A percentile compares a stretch with the other conserved stretches of the same genome.
phyloP scores from a whole-genome alignment of 495 filamentous ascomycete species.

The Bryoglossum gracile region DNA sequence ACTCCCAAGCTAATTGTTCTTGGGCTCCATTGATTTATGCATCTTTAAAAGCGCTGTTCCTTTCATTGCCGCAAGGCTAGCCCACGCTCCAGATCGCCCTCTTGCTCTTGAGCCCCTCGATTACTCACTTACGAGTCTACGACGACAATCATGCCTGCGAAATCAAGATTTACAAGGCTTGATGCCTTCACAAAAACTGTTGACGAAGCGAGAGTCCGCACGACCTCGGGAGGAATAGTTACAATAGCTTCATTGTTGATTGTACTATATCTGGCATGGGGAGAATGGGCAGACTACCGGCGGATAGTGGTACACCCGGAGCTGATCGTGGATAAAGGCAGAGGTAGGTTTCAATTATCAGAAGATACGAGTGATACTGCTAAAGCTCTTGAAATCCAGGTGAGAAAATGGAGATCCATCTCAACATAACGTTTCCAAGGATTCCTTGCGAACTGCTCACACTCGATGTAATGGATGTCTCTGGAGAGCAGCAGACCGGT shows the following conservation, averaged over 20 bases:
- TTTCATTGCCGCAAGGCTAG: slow-evolving; percentile 18
- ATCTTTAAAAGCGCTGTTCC: slow-evolving; percentile 11
- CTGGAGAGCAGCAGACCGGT: slow-evolving; percentile 89
- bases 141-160: slow-evolving; percentile 45
- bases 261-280: slow-evolving; percentile 82
- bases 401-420: slow-evolving; percentile 96
- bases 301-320: slow-evolving; percentile 82
- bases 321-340: slow-evolving; percentile 90
- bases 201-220: slow-evolving; percentile 93
- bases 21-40: slow-evolving; percentile 13
- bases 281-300: slow-evolving; percentile 92
- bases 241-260: slow-evolving; percentile 84
- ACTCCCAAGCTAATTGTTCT: slow-evolving; percentile 7
- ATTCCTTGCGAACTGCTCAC: slow-evolving; percentile 93
- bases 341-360: slow-evolving; percentile 59
- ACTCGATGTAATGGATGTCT: slow-evolving; percentile 98
- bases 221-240: slow-evolving; percentile 93
- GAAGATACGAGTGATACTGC: not conserved
- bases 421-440: slow-evolving; percentile 94
- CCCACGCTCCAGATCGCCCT: not conserved
- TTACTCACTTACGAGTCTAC: no score
- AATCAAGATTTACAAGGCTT: slow-evolving; percentile 87
- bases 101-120: not conserved
- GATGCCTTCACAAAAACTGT: slow-evolving; percentile 99
- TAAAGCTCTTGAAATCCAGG: slow-evolving; percentile 40